Base-by-base conservation (phyloP, 306 rosid species). In the Hippophae gyantsensis region DNA sequence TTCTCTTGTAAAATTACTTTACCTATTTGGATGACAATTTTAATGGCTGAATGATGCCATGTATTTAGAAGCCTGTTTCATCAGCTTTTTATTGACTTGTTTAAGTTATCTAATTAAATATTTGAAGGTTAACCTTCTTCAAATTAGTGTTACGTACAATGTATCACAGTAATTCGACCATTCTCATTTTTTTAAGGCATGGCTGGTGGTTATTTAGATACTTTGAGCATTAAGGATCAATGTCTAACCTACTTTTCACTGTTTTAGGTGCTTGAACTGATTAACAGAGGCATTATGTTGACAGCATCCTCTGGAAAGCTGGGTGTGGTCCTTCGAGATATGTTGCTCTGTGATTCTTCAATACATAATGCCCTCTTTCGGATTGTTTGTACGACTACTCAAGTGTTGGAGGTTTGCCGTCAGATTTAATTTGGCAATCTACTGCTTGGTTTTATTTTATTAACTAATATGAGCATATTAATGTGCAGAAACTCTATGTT, bases 181-280 rank as follows among this genome's bases (percentile, higher is more conserved):
- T 32, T 32, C 5, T 32, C 38, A 32, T 32, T 10, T 9, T 13
- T 46, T 46, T 8, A 12, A 23, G 14, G 12, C 53, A 13, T 49
- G 53, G 53, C 53, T 12, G 53, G 25, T 49, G 10, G 13, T 7
- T 46, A 46, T 46, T 46, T 13, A 46, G 13, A 10, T 13, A 46
- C 50, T 9, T 2, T 46, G 50, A 9, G 13, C 13, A 9, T 46
- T 6, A 26, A 12, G 27, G 18, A 52, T 45, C 14, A 9, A 32
- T 25, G 49, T 42, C 50, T 62, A 11, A 62, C 42, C 27, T 5
- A 61, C 13, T 60, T 64, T 57, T 65, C 68, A 57, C 67, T 60
- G 52, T 60, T 67, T 71, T 70, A 92, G 98, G 98, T 78, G 74
- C 95, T 92, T 75, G 95, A 90, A 72, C 68, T 87, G 84, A 73